phyloP scores from a whole-genome alignment of 78 protist species.

The Polysphondylium violaceum region DNA sequence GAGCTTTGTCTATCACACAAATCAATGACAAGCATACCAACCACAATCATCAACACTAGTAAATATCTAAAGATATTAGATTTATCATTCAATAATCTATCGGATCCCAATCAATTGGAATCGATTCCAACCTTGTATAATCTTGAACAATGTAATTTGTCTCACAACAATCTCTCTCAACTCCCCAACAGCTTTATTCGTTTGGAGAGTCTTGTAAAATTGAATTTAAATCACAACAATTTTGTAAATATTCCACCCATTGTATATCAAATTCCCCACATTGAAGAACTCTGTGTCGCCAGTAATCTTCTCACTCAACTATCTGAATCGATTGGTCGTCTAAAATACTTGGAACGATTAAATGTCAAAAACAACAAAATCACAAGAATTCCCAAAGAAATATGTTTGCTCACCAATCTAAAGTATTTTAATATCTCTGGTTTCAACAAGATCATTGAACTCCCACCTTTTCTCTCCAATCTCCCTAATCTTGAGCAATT shows the following conservation, averaged over 20 bases:
- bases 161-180: slow-evolving; percentile 24
- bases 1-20: slow-evolving; percentile 55
- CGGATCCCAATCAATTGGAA: slow-evolving; percentile 41
- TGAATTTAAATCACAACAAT: slow-evolving; percentile 24
- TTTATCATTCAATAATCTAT: slow-evolving; percentile 49
- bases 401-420: slow-evolving; percentile 7
- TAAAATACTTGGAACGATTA: not conserved
- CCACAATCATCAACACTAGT: slow-evolving; percentile 55
- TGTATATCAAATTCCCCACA: slow-evolving; percentile 12
- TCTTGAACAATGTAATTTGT: slow-evolving; percentile 47
- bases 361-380: slow-evolving; percentile 34
- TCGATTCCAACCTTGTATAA: slow-evolving; percentile 37
- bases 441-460: slow-evolving; percentile 29
- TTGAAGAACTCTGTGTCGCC: slow-evolving; percentile 14
- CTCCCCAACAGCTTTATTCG: slow-evolving; percentile 37
- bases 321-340: slow-evolving; percentile 7
- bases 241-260: slow-evolving; percentile 19
- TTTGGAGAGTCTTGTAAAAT: slow-evolving; percentile 11
- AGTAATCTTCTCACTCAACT: slow-evolving; percentile 5
- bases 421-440: slow-evolving; percentile 35
- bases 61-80: slow-evolving; percentile 51
- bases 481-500: slow-evolving; percentile 13
- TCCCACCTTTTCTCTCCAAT: slow-evolving; percentile 40
- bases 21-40: slow-evolving; percentile 14
- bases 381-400: slow-evolving; percentile 39